Conservation (phyloP, 2,329 filamentous ascomycete species). For the Epichloe glyceriae region DNA sequence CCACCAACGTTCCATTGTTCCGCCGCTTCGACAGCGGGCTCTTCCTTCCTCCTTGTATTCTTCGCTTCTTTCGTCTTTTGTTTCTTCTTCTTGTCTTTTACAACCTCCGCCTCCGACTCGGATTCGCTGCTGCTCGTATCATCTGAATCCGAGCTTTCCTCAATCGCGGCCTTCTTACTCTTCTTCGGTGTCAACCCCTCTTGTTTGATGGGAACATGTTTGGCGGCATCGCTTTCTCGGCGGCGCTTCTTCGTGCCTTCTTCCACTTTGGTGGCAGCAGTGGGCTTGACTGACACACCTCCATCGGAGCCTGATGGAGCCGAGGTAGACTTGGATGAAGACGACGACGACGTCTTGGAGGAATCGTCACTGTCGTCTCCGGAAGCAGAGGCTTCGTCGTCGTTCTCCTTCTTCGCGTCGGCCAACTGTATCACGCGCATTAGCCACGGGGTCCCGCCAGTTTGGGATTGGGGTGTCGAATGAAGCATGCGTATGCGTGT, state of each 20-base stretch:
- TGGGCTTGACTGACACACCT: constrained; percentile 11
- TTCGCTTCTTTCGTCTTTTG: constrained; percentile 9
- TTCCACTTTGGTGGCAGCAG: constrained; percentile 14
- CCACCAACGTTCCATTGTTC: constrained; percentile 41
- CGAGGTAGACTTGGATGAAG: constrained; percentile 11
- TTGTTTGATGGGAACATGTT: constrained; percentile 9
- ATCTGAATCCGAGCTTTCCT: not conserved
- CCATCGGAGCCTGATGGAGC: constrained; percentile 14
- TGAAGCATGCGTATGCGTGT: not conserved
- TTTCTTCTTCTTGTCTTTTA: constrained; percentile 8
- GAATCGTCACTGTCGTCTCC: constrained; percentile 10
- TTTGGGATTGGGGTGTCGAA: not conserved
- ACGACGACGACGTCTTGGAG: constrained; percentile 8
- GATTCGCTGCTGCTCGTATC: constrained; percentile 1
- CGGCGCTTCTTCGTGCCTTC: constrained; percentile 18
- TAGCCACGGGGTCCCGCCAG: not conserved
- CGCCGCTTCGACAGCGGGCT: constrained; percentile 11
- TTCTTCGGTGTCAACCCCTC: not conserved
- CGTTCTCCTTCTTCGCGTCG: constrained; percentile 11
- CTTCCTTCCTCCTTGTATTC: constrained; percentile 11
- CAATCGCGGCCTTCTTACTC: not conserved
- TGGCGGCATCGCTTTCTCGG: constrained; percentile 15
- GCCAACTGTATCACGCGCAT: constrained; percentile 6
- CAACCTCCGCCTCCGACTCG: not conserved
- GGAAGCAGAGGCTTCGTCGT: constrained; percentile 8